Conservation (phyloP, 2,329 filamentous ascomycete genomes). For the Arthroderma sp. region DNA sequence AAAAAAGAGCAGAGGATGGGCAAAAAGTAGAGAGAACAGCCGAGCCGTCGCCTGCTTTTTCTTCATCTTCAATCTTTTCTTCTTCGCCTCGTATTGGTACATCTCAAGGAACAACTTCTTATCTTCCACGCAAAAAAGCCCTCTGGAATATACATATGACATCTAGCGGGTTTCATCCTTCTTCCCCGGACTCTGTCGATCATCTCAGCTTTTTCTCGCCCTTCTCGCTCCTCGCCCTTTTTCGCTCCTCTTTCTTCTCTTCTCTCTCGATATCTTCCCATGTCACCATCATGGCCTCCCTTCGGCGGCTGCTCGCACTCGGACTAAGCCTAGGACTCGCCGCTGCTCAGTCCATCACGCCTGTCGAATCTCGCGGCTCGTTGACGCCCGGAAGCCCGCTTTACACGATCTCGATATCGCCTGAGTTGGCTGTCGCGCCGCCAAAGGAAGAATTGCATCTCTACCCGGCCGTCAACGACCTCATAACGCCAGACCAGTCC, state of each 20-base stretch:
- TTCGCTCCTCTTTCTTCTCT: not conserved
- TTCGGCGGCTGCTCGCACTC: conserved; percentile 3
- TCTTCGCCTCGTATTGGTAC: no score
- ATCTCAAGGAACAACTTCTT: no score
- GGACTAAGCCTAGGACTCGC: not conserved
- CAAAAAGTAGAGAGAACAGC: no score
- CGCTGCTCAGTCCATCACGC: conserved; percentile 5
- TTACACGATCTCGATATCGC: not conserved
- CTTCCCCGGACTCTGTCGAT: not conserved
- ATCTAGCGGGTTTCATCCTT: not conserved
- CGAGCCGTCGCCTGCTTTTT: no score
- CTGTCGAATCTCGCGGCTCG: not conserved
- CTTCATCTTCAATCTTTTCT: no score
- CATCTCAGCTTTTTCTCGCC: not conserved
- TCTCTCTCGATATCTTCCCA: not conserved
- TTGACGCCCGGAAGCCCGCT: conserved; percentile 2
- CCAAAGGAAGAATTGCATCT: conserved; percentile 1
- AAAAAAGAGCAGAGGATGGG: no score
- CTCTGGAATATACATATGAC: no score
- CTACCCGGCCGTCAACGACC: not conserved
- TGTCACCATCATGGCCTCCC: not conserved
- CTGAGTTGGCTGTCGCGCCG: not conserved
- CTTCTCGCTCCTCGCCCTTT: not conserved
- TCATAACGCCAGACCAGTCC: not conserved
- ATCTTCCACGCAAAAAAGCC: no score